Conservation (phyloP, 805 yeast genomes). For the Candida piceae region DNA sequence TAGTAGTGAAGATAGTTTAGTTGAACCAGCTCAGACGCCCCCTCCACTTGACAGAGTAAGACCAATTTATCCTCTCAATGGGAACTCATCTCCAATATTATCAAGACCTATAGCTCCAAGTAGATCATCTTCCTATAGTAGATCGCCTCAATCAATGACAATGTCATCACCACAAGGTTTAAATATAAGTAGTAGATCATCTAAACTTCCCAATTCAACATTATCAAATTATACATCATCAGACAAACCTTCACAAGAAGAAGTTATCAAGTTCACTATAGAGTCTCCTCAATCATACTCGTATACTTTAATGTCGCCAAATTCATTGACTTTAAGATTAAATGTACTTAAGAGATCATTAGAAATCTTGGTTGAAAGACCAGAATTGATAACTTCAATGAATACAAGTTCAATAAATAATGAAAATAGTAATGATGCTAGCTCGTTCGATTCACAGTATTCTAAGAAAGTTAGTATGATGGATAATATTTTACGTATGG, state of each 20-base stretch:
- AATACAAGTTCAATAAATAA: constrained; percentile 4
- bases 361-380: constrained; percentile 65
- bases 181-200: background rate
- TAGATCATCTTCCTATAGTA: background rate
- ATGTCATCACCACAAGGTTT: background rate
- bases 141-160: background rate
- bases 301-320: constrained; percentile 76
- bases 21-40: too few relatives aligned
- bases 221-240: too few relatives aligned
- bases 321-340: constrained; percentile 69
- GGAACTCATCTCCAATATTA: background rate
- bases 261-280: constrained; percentile 61
- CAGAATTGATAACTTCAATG: constrained; percentile 31
- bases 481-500: constrained; percentile 29
- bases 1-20: constrained; percentile 4
- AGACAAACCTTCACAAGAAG: constrained; percentile 19
- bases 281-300: constrained; percentile 84
- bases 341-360: constrained; percentile 71
- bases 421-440: background rate
- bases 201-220: too few relatives aligned
- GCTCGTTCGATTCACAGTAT: background rate
- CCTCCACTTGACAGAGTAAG: too few relatives aligned
- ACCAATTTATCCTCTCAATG: too few relatives aligned
- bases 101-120: background rate
- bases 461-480: constrained; percentile 14